phyloP scores from a whole-genome alignment of 2,329 filamentous ascomycete genomes.

The Aschersonia sp. region DNA sequence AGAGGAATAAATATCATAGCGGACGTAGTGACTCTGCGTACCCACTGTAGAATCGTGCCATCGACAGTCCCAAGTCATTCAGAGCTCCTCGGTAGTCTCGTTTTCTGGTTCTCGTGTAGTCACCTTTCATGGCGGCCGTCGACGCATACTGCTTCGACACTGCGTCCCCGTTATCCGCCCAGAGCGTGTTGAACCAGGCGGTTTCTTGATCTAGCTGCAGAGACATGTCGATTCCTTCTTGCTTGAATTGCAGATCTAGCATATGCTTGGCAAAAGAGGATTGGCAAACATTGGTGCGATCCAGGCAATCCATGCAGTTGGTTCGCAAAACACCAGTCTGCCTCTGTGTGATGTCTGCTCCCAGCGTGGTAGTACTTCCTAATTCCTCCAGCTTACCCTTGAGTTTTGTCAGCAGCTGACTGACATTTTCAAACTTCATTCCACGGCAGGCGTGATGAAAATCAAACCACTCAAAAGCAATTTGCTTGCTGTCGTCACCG shows the following conservation, averaged over 20 bases:
- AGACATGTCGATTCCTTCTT: conserved; percentile 63
- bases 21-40: conserved; percentile 18
- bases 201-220: conserved; percentile 65
- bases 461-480: conserved; percentile 84
- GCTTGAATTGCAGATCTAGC: conserved; percentile 64
- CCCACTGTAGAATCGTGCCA: conserved; percentile 62
- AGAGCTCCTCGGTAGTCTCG: conserved; percentile 82
- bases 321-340: conserved; percentile 77
- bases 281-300: conserved; percentile 91
- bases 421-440: conserved; percentile 97
- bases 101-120: conserved; percentile 85
- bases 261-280: conserved; percentile 78
- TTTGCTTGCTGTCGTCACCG: conserved; percentile 21
- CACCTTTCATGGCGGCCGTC: conserved; percentile 89
- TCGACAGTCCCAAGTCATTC: conserved; percentile 78
- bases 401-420: conserved; percentile 58
- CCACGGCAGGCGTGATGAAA: conserved; percentile 86
- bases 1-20: no score
- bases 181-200: conserved; percentile 88
- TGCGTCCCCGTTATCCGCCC: conserved; percentile 95
- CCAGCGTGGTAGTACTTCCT: conserved; percentile 51
- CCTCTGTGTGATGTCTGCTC: conserved; percentile 24
- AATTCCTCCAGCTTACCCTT: conserved; percentile 52
- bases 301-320: conserved; percentile 97
- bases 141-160: conserved; percentile 94